phyloP scores from a whole-genome alignment of 2,329 filamentous ascomycete genomes.

The Chrysoporthe puriensis region DNA sequence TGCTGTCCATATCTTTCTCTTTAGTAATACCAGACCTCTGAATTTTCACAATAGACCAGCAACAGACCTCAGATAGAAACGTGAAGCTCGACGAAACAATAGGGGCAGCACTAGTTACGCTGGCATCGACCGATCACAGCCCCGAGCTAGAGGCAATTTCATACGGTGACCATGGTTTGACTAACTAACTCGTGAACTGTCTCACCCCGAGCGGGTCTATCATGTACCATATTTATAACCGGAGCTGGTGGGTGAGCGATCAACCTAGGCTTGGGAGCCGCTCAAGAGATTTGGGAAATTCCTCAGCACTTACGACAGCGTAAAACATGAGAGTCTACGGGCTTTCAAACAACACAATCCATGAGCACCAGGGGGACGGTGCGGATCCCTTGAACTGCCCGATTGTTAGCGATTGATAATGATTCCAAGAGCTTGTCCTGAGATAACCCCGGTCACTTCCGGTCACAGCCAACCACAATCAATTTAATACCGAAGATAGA shows the following conservation, averaged over 20 bases:
- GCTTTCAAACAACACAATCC: conserved; percentile 3
- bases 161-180: conserved; percentile 17
- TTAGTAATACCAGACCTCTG: conserved; percentile 5
- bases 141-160: conserved; percentile 16
- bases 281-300: neutral
- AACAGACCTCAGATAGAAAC: conserved; percentile 19
- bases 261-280: neutral
- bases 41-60: conserved; percentile 9
- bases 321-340: conserved; percentile 15
- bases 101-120: neutral
- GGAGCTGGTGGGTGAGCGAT: conserved; percentile 1
- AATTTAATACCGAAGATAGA: too few species aligned
- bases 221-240: conserved; percentile 6
- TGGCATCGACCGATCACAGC: conserved; percentile 9
- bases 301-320: conserved; percentile 8
- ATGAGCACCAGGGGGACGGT: conserved; percentile 9
- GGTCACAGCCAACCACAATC: too few species aligned
- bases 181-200: conserved; percentile 14
- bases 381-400: conserved; percentile 12
- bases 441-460: too few species aligned
- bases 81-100: conserved; percentile 1
- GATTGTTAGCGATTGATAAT: too few species aligned
- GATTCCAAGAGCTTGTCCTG: too few species aligned
- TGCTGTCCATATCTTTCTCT: conserved; percentile 13
- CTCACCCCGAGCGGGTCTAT: conserved; percentile 10